phyloP scores from a whole-genome alignment of 2,329 filamentous ascomycete genomes.

The Microsporum canis region DNA sequence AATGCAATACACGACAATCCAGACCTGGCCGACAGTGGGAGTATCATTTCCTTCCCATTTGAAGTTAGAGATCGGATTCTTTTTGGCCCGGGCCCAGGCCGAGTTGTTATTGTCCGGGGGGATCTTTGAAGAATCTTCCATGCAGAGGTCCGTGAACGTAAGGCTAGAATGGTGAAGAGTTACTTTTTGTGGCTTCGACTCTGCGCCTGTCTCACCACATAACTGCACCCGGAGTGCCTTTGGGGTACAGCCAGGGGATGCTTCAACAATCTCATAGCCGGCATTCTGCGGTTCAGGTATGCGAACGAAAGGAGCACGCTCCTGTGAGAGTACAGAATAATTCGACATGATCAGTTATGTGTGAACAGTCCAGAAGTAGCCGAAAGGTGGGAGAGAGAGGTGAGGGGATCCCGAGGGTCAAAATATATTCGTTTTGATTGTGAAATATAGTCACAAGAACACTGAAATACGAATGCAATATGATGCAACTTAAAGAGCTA shows the following conservation, averaged over 20 bases:
- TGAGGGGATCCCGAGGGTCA: not conserved
- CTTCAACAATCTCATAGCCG: slow-evolving; percentile 15
- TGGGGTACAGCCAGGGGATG: slow-evolving; percentile 5
- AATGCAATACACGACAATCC: slow-evolving; percentile 31
- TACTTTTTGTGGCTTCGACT: slow-evolving; percentile 8
- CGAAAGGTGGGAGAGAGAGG: not conserved
- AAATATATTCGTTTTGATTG: not conserved
- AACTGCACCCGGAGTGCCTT: slow-evolving; percentile 15
- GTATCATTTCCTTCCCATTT: slow-evolving; percentile 23
- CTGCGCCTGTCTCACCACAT: slow-evolving; percentile 13
- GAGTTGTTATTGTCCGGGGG: slow-evolving; percentile 27
- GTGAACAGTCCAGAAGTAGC: not conserved
- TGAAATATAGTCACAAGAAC: not conserved
- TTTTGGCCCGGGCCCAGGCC: slow-evolving; percentile 27
- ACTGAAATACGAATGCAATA: not conserved
- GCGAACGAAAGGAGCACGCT: slow-evolving; percentile 12
- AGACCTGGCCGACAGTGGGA: slow-evolving; percentile 29
- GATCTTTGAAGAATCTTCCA: slow-evolving; percentile 15
- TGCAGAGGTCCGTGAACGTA: slow-evolving; percentile 22
- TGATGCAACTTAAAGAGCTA: not conserved
- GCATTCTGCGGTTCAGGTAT: slow-evolving; percentile 18
- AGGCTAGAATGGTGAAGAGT: slow-evolving; percentile 18
- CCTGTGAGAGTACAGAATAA: not conserved
- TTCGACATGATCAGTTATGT: slow-evolving; percentile 4
- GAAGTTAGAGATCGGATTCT: slow-evolving; percentile 24